Conservation (phyloP, 2,329 filamentous ascomycete species). For the Corynespora cassiicola region DNA sequence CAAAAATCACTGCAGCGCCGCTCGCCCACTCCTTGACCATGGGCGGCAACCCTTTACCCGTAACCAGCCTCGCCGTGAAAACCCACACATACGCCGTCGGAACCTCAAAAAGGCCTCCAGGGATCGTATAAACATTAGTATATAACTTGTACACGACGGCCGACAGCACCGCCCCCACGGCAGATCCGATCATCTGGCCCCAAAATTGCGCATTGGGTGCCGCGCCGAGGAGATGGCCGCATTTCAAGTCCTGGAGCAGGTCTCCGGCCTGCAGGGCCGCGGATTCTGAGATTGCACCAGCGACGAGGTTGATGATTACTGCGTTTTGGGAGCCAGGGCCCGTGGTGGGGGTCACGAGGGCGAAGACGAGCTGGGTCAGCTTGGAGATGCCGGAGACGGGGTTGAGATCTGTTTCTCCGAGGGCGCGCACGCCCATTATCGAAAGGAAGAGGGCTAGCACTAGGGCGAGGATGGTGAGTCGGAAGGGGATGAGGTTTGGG, state of each 20-base stretch:
- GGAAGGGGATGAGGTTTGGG: slow-evolving; percentile 78
- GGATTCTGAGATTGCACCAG: slow-evolving; percentile 84
- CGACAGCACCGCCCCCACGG: slow-evolving; percentile 83
- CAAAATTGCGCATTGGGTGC: slow-evolving; percentile 95
- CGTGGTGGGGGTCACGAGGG: slow-evolving; percentile 75
- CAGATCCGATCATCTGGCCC: slow-evolving; percentile 90
- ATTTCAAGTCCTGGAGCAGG: slow-evolving; percentile 96
- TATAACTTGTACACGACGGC: slow-evolving; percentile 90
- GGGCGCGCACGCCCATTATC: slow-evolving; percentile 69
- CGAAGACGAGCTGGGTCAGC: slow-evolving; percentile 93
- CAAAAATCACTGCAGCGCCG: slow-evolving; percentile 77
- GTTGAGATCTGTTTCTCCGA: slow-evolving; percentile 89
- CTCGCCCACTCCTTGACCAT: slow-evolving; percentile 84
- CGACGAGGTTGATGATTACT: slow-evolving; percentile 93
- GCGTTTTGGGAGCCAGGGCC: slow-evolving; percentile 70
- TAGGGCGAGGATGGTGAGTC: slow-evolving; percentile 85
- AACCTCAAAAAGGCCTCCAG: slow-evolving; percentile 88
- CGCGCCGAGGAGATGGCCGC: slow-evolving; percentile 89
- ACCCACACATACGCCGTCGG: slow-evolving; percentile 98
- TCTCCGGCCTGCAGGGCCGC: slow-evolving; percentile 94
- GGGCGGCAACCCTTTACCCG: slow-evolving; percentile 82
- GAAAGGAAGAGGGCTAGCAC: slow-evolving; percentile 73
- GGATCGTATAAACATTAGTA: slow-evolving; percentile 86
- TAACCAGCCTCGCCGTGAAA: slow-evolving; percentile 92
- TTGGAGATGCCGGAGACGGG: slow-evolving; percentile 97